These are phyloP conservation scores for Coniella lustricola DNA, from an alignment of 2,329 filamentous ascomycete genomes.

Conservation along the genomic window DNA sequence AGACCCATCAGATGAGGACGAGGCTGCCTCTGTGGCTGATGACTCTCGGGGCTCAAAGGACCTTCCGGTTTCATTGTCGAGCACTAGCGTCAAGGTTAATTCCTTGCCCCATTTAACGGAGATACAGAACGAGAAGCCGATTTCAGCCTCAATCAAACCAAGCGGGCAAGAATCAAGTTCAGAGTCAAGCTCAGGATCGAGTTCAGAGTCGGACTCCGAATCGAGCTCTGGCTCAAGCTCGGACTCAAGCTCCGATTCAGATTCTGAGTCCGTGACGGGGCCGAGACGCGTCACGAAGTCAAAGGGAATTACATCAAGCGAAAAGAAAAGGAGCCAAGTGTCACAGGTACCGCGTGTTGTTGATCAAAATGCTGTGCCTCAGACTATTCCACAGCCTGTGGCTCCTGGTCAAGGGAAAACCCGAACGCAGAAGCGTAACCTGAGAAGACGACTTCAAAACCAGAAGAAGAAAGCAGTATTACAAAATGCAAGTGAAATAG, in stretches of 20 bases:
- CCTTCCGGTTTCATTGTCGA: neutral
- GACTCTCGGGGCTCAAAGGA: neutral
- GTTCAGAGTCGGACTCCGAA: slow-evolving; percentile 12
- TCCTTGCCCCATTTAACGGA: slow-evolving; percentile 15
- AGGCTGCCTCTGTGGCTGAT: neutral
- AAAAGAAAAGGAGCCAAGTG: neutral
- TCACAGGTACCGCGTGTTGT: neutral
- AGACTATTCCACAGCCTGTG: slow-evolving; percentile 2
- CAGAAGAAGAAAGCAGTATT: slow-evolving; percentile 15
- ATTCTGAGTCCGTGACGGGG: slow-evolving; percentile 25
- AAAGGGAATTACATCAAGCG: neutral
- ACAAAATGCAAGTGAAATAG: neutral
- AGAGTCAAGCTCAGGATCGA: neutral
- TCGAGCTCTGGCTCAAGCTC: slow-evolving; percentile 17
- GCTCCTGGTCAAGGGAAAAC: slow-evolving; percentile 26
- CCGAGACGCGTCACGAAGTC: slow-evolving; percentile 18
- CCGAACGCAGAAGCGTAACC: slow-evolving; percentile 45
- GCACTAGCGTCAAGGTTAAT: neutral
- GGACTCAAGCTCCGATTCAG: slow-evolving; percentile 29
- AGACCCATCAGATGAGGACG: neutral
- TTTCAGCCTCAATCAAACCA: slow-evolving; percentile 3
- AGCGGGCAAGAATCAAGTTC: slow-evolving; percentile 3
- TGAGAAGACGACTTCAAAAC: slow-evolving; percentile 34
- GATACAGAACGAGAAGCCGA: slow-evolving; percentile 14
- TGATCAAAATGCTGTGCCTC: neutral